Evolutionary conservation across 2,329 filamentous ascomycete genomes (phyloP).

Genomic region (Penicillium fuscoglaucum): DNA sequence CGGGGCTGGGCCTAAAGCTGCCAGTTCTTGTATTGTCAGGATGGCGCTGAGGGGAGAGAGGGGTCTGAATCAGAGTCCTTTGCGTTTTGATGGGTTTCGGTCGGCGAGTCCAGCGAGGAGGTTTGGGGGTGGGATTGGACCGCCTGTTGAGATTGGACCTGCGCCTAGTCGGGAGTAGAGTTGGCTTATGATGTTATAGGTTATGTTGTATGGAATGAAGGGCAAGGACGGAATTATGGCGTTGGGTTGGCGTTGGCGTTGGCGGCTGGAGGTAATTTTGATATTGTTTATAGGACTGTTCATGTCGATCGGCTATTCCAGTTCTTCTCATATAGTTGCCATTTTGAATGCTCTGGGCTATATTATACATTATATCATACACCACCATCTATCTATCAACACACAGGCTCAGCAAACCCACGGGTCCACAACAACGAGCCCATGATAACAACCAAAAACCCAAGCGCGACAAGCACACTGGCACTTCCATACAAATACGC

Average conservation of each 20-base stretch:
- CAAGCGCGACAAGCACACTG: constrained; percentile 52
- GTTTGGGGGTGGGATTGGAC: neutral
- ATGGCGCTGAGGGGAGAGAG: neutral
- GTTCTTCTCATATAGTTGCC: neutral
- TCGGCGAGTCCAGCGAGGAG: constrained; percentile 1
- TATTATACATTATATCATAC: neutral
- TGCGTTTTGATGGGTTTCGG: neutral
- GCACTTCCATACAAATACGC: constrained; percentile 61
- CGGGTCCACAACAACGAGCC: constrained; percentile 58
- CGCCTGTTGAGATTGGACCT: constrained; percentile 4
- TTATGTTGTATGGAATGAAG: neutral
- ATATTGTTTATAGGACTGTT: neutral
- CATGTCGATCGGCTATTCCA: neutral
- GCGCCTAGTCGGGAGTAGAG: neutral
- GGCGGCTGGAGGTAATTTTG: neutral
- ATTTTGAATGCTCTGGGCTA: neutral
- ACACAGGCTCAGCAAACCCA: constrained; percentile 40
- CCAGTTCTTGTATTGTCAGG: neutral
- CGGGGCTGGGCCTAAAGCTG: neutral
- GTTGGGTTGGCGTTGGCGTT: neutral
- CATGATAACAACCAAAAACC: constrained; percentile 55
- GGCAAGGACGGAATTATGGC: neutral
- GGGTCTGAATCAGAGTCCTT: neutral
- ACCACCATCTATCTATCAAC: constrained; percentile 21
- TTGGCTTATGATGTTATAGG: neutral